Base-by-base conservation (phyloP, 2,329 filamentous ascomycete species). In the Aspergillus tamarii region DNA sequence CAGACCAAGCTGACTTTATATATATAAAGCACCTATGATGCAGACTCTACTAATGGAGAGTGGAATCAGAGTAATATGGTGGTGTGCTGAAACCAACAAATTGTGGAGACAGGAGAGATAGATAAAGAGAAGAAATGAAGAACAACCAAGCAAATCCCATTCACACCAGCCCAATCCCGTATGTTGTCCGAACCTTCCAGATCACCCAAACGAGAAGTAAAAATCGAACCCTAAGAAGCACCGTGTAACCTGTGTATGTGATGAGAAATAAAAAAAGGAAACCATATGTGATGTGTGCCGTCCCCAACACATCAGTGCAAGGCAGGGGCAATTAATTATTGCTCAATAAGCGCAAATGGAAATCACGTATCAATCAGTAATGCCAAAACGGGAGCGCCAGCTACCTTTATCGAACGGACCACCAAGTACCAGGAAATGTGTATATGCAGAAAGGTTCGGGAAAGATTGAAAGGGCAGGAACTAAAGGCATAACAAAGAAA, bases 321-420 rank as follows among this genome's bases (percentile, higher is more conserved):
- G 60, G 46, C 23, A 62, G n/a, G 32, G 57, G 28, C 48, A 52
- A 52, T 32, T 43, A 46, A 61, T 64, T 59, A 65, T 65, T 63
- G 65, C 60, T 62, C 59, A 53, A 57, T 41, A 59, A 61, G 48
- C 50, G 32, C 28, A 32, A 50, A 57, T 58, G 34, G 21, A 68
- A 54, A 59, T 61, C 59, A 64, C 57, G 62, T 64, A 63, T 64
- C 64, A 68, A 67, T 69, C 66, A 64, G 66, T 39, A 58, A 66
- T 60, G 59, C 64, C 65, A 69, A 67, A 70, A 64, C 21, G 46
- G 53, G 63, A 68, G 68, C 70, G 67, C 70, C 69, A 61, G 68
- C 60, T 69, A 65, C 67, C 69, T 73, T 62, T 70, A 71, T 72
- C 61, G 63, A 67, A 58, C 59, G 60, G 63, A 68, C 62, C 62